Percentiles rank a stretch among this genome's conserved stretches.
Evolutionary conservation across 1,284 basidiomycete species (phyloP).

Genomic region (Puccinia horiana): DNA sequence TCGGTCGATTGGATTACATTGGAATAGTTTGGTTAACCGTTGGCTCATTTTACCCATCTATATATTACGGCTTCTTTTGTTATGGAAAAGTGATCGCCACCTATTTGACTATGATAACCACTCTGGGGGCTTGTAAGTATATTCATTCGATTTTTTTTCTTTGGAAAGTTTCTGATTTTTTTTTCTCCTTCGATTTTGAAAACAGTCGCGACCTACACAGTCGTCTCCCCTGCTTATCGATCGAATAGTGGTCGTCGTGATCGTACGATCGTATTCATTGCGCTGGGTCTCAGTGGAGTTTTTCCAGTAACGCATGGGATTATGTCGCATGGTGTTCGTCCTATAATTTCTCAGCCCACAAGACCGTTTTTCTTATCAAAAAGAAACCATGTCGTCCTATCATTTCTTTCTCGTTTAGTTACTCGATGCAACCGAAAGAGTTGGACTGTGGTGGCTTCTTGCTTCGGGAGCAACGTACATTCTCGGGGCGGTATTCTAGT

Average conservation of each 20-base stretch:
- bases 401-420: slow-evolving; percentile 62
- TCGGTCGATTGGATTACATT: slow-evolving; percentile 51
- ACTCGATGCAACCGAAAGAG: slow-evolving; percentile 64
- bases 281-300: slow-evolving; percentile 72
- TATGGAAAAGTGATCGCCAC: slow-evolving; percentile 63
- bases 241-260: slow-evolving; percentile 74
- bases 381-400: not conserved
- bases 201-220: slow-evolving; percentile 71
- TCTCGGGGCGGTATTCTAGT: slow-evolving; percentile 72
- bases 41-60: slow-evolving; percentile 76
- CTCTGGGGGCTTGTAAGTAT: slow-evolving; percentile 68
- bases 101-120: slow-evolving; percentile 65
- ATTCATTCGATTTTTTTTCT: not conserved
- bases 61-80: slow-evolving; percentile 67
- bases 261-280: slow-evolving; percentile 77
- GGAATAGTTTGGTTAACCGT: slow-evolving; percentile 67
- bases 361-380: not conserved
- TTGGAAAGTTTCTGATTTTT: not conserved
- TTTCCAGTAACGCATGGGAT: slow-evolving; percentile 72
- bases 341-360: not conserved
- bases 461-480: slow-evolving; percentile 73
- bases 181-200: not conserved
- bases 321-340: slow-evolving; percentile 59
- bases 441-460: slow-evolving; percentile 73
- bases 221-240: slow-evolving; percentile 75